Evolutionary conservation across 1,284 basidiomycete genomes (phyloP).

Genomic region (Moniliophthora roreri): DNA sequence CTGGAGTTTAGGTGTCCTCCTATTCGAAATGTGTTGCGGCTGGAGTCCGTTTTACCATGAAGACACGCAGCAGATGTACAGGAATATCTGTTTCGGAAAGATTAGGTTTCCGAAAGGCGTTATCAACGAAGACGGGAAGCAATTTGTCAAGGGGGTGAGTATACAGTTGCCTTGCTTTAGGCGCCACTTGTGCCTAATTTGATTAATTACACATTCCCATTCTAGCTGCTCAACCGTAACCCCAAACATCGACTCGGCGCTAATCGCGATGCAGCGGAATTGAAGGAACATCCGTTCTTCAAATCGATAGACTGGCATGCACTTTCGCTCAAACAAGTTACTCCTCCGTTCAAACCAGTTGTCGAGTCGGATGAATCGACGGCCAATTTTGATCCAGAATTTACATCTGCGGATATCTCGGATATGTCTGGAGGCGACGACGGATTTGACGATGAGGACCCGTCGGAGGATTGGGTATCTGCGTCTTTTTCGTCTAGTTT

Average conservation of each 20-base stretch:
- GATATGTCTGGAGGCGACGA: conserved; percentile 60
- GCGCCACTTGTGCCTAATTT: too few species aligned
- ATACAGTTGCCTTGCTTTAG: too few species aligned
- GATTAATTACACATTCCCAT: not conserved
- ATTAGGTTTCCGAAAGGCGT: conserved; percentile 98
- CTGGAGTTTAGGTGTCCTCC: conserved; percentile 91
- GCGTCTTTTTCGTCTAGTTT: not conserved
- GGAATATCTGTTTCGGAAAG: conserved; percentile 99
- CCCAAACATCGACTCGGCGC: conserved; percentile 96
- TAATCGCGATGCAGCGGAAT: conserved; percentile 86
- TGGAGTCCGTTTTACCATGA: conserved; percentile 99
- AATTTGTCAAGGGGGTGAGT: conserved; percentile 97
- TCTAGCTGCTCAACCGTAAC: conserved; percentile 93
- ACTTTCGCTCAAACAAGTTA: conserved; percentile 86
- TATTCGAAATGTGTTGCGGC: conserved; percentile 99
- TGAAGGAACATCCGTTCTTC: conserved; percentile 98
- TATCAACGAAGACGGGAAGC: conserved; percentile 97
- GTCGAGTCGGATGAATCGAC: conserved; percentile 99
- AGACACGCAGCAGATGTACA: conserved; percentile 99
- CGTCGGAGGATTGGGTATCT: conserved; percentile 65
- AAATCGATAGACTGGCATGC: conserved; percentile 88
- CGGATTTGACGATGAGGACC: conserved; percentile 78
- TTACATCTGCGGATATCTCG: conserved; percentile 84
- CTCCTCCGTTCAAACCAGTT: conserved; percentile 96
- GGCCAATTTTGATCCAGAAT: conserved; percentile 98